Base-by-base conservation (phyloP, 345 rosid species). In the Populus nigra region DNA sequence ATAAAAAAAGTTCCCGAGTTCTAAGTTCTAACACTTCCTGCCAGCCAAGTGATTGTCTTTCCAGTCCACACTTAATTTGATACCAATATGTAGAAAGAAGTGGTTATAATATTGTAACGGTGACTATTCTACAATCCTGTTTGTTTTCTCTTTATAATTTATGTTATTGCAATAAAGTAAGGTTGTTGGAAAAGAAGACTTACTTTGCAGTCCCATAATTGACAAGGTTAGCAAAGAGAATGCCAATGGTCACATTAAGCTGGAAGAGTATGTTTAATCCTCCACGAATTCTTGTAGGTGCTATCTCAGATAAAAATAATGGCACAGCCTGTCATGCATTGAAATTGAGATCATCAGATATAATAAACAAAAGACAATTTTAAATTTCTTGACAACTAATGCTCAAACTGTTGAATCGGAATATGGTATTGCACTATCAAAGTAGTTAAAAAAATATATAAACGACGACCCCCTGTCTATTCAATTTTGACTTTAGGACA, bases 201-300 rank as follows among this genome's bases (percentile, higher is more conserved):
- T 85, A 96, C 99, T 93, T 92, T 7, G 91, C 86, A 61, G 99
- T 96, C 31, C 98, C 97, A 70, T 90, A 96, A 77, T 96, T 96
- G 94, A 96, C 90, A 47, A 96, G 91, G 83, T 73, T 88, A 76
- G 98, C 99, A 23, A 96, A 93, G 53, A 96, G 93, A 69, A 96
- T 93, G 79, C 99, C 99, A 55, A 96, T 87, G 29, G 99, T 96
- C 85, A 93, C 86, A 29, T 96, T 96, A 53, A 96, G 98, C 75
- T 96, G 99, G 87, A 96, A 96, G 18, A 96, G 82, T 68, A 96
- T 96, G 80, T 96, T 96, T 63, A 93, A 86, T 16, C 89, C 99
- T 79, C 99, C 99, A 50, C 99, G 94, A 73, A 91, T 93, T 75
- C 89, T 88, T 5, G 98, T 91, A 1, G 99, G 99, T 79, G 99